These are phyloP conservation scores for Castanospermum australe DNA, from an alignment of 306 rosid genomes.

Conservation along the genomic window DNA sequence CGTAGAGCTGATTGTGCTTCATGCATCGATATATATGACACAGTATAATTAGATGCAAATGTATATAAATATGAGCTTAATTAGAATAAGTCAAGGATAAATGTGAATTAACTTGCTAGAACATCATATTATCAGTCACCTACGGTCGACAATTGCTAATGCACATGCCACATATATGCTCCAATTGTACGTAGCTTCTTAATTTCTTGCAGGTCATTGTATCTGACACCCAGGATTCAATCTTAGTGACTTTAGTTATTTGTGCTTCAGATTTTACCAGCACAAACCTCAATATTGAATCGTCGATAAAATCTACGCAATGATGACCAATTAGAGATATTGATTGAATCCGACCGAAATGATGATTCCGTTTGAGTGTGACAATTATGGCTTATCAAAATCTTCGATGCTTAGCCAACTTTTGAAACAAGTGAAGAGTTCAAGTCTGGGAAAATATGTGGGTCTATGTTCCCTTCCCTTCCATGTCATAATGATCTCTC, in stretches of 20 bases:
- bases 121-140: not conserved
- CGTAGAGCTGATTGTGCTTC: constrained; percentile 20
- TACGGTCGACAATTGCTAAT: constrained; percentile 21
- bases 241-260: not conserved
- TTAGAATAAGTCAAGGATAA: not conserved
- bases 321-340: constrained; percentile 24
- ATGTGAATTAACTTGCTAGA: not conserved
- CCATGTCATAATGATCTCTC: constrained; percentile 21
- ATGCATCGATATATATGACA: not conserved
- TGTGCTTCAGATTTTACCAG: constrained; percentile 18
- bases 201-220: not conserved
- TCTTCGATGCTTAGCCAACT: constrained; percentile 37
- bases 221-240: not conserved
- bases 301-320: constrained; percentile 8
- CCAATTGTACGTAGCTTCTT: not conserved
- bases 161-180: not conserved
- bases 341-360: constrained; percentile 35
- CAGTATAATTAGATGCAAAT: not conserved
- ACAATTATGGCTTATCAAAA: constrained; percentile 28
- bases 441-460: not conserved
- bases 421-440: constrained; percentile 19
- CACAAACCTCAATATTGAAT: constrained; percentile 14
- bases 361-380: constrained; percentile 28
- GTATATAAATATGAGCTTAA: not conserved
- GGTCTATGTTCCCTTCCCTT: constrained; percentile 20